Evolutionary conservation across 306 rosid genomes (phyloP), one percentile per base, ranked within the genome.

Genomic region (Prunus padus): DNA sequence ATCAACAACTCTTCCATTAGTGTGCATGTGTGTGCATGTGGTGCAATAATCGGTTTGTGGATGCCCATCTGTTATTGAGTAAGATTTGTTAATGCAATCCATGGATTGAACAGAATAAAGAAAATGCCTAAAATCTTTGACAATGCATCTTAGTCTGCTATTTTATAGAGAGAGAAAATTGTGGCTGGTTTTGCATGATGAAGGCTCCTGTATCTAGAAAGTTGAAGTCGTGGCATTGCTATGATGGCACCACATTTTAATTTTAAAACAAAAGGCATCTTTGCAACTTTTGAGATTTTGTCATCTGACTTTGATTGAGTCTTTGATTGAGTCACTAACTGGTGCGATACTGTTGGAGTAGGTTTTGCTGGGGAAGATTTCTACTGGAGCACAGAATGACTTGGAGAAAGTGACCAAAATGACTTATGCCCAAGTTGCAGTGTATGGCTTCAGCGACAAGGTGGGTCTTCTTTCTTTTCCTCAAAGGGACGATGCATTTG

Each of bases 381-480:
- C 89, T 50, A 80, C 79, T 26, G 89, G 85, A 77, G 87, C 89
- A 1, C 81, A 83, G 64, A 77, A 82, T 23, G 87, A 83, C 78
- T 65, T 83, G 71, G 89, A 86, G 79, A 71, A 83, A 77, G 87
- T 86, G 81, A 86, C 87, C 65, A 83, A 80, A 73, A 80, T 83
- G 83, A 80, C 86, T 11, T 83, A 80, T 71, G 84, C 84, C 19
- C 84, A 79, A 69, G 86, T 82, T 40, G 81, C 84, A 20, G 76
- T 80, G 19, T 80, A 85, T 70, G 84, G 78, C 60, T 82, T 85
- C 80, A 72, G 86, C 18, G 79, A 85, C 57, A 82, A 79, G 63
- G 82, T 80, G 26, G 89, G 86, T 65, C 82, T 79, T 51, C 86
- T 82, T 63, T 85, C 84, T 12, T 84, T 85, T 70, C 81, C 88